phyloP scores from a whole-genome alignment of 2,329 filamentous ascomycete genomes.

The Colletotrichum sojae region DNA sequence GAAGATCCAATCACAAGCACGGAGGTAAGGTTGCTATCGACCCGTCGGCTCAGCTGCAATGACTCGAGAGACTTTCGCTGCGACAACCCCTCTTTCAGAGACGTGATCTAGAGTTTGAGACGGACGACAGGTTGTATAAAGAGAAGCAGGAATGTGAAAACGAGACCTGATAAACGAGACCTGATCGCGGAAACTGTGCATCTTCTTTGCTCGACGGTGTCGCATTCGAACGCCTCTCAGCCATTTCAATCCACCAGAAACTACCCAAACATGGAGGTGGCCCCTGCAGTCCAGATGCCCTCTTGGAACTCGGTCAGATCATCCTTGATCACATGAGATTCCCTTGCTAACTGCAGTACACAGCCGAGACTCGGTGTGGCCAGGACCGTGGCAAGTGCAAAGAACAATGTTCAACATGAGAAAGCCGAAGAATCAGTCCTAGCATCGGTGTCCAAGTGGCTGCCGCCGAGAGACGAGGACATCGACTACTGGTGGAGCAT shows the following conservation, averaged over 20 bases:
- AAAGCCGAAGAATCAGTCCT: background rate
- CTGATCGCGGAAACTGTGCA: background rate
- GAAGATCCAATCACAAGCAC: no score
- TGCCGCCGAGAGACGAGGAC: slow-evolving; percentile 20
- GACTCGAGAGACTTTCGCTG: background rate
- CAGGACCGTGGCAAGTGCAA: background rate
- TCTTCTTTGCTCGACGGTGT: no score
- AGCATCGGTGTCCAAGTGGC: slow-evolving; percentile 17
- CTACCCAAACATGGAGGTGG: no score
- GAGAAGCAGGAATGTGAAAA: background rate
- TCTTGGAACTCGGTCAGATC: no score
- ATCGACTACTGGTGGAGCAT: slow-evolving; percentile 30
- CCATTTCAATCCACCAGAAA: no score
- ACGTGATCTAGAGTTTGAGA: background rate
- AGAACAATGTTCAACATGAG: background rate
- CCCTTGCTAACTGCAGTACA: background rate
- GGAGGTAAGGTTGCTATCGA: no score
- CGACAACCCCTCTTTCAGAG: background rate
- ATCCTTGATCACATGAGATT: background rate
- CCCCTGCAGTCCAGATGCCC: no score
- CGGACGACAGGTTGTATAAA: background rate
- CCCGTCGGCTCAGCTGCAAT: background rate
- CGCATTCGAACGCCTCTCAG: no score
- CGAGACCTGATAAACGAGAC: no score
- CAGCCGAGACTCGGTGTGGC: slow-evolving; percentile 10